phyloP scores from a whole-genome alignment of 2,329 filamentous ascomycete genomes.

The Penicillium expansum region DNA sequence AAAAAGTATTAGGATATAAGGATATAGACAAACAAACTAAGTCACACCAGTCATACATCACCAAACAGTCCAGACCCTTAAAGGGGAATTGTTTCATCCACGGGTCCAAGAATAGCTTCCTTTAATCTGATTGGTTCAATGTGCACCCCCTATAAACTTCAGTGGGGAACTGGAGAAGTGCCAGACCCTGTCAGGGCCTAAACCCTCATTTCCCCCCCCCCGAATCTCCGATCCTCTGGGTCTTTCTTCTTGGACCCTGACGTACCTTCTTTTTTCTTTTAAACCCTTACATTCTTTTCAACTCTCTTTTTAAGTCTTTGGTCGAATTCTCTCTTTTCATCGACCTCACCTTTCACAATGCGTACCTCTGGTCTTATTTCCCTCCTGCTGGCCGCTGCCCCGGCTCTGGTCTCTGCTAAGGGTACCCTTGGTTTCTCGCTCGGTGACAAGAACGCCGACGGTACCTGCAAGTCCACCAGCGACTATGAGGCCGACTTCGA shows the following conservation, averaged over 20 bases:
- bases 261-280: constrained; percentile 6
- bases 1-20: not conserved
- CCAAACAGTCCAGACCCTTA: not conserved
- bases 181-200: constrained; percentile 12
- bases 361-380: constrained; percentile 44
- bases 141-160: not conserved
- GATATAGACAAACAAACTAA: not conserved
- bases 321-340: constrained; percentile 1
- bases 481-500: constrained; percentile 68
- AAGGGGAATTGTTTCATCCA: constrained; percentile 13
- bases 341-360: constrained; percentile 38
- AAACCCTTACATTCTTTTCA: constrained; percentile 8
- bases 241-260: constrained; percentile 13
- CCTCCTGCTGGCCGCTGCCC: constrained; percentile 43
- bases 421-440: constrained; percentile 65
- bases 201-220: constrained; percentile 10
- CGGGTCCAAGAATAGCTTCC: constrained; percentile 5
- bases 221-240: constrained; percentile 2
- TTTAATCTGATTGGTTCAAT: not conserved
- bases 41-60: not conserved
- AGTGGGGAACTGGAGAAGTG: constrained; percentile 2
- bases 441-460: constrained; percentile 61
- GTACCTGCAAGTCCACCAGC: constrained; percentile 58
- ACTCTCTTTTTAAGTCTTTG: not conserved
- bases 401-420: constrained; percentile 50